Percentiles rank a stretch among this genome's conserved stretches.
These are phyloP conservation scores for Besnoitia besnoiti DNA, from an alignment of 169 alveolate species.

Conservation along the genomic window DNA sequence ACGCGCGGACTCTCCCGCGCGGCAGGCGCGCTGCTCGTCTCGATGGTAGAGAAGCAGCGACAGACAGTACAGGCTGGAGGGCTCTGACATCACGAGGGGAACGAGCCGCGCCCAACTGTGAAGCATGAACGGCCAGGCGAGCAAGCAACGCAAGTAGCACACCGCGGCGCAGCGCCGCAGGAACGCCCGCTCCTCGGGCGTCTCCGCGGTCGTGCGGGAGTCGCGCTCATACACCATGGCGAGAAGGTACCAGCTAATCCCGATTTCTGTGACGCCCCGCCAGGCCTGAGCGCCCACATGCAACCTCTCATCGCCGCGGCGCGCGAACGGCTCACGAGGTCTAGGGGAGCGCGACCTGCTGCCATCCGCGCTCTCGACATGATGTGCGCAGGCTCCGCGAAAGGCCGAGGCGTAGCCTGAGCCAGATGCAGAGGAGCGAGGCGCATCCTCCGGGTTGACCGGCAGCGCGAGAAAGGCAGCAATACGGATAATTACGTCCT, in stretches of 20 bases:
- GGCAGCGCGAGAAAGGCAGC: background rate
- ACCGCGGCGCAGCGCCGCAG: slow-evolving; percentile 19
- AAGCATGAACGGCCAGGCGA: slow-evolving; percentile 34
- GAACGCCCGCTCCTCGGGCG: slow-evolving; percentile 5
- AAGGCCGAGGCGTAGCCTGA: no score
- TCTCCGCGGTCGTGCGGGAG: background rate
- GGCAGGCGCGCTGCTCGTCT: background rate
- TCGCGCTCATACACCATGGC: slow-evolving; percentile 24
- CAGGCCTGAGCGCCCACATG: no score
- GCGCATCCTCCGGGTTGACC: background rate
- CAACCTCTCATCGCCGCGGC: no score
- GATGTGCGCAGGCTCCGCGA: no score
- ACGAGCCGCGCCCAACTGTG: slow-evolving; percentile 20
- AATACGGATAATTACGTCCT: background rate
- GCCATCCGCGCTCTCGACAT: no score
- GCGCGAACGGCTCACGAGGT: no score
- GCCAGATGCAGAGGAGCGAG: no score
- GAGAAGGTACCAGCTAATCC: slow-evolving; percentile 2
- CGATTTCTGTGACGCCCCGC: background rate
- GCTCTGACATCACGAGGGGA: background rate
- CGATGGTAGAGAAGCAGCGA: background rate
- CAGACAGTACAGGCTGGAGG: background rate
- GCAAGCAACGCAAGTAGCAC: background rate
- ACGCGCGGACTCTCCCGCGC: background rate
- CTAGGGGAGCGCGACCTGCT: no score